Percentiles rank a stretch among this genome's conserved stretches.
Conservation (phyloP, 768 basidiomycete genomes). For the Russula earlei region DNA sequence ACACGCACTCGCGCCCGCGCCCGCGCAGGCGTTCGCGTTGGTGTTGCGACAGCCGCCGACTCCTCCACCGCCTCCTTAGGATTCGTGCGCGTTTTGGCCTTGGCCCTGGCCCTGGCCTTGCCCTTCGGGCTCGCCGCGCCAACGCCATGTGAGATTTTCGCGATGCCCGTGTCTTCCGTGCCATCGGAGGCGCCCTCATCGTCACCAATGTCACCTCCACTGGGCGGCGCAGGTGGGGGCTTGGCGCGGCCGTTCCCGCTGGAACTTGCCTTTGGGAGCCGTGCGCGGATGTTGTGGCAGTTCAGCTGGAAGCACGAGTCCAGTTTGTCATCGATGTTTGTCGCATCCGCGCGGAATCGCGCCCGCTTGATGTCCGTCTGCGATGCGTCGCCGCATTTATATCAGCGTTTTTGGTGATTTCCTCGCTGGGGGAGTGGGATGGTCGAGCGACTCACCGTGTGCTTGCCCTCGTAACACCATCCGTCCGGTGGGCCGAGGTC, state of each 20-base stretch:
- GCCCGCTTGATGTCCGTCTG: conserved; percentile 70
- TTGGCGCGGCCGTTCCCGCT: conserved; percentile 22
- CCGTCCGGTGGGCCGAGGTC: conserved; percentile 79
- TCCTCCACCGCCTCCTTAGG: not conserved
- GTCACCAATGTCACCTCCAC: conserved; percentile 19
- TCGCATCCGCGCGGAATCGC: conserved; percentile 70
- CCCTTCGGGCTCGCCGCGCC: conserved; percentile 10
- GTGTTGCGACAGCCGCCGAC: not conserved
- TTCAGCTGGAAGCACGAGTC: conserved; percentile 45
- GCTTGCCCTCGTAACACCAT: conserved; percentile 80
- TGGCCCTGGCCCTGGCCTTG: conserved; percentile 10
- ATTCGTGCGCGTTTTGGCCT: not conserved
- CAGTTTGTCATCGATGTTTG: conserved; percentile 57
- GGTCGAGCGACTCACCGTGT: conserved; percentile 45
- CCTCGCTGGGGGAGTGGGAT: not conserved
- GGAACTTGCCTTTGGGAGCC: conserved; percentile 20
- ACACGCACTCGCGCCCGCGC: not conserved
- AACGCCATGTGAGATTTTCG: conserved; percentile 24
- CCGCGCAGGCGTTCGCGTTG: not conserved
- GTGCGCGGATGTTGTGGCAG: conserved; percentile 38
- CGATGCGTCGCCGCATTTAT: not conserved
- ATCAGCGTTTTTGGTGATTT: no score
- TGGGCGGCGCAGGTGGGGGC: conserved; percentile 22
- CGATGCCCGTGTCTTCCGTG: conserved; percentile 26
- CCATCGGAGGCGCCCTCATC: conserved; percentile 23